Evolutionary conservation across 176 grass and related monocot species (phyloP).

Genomic region (Ensete glaucum): DNA sequence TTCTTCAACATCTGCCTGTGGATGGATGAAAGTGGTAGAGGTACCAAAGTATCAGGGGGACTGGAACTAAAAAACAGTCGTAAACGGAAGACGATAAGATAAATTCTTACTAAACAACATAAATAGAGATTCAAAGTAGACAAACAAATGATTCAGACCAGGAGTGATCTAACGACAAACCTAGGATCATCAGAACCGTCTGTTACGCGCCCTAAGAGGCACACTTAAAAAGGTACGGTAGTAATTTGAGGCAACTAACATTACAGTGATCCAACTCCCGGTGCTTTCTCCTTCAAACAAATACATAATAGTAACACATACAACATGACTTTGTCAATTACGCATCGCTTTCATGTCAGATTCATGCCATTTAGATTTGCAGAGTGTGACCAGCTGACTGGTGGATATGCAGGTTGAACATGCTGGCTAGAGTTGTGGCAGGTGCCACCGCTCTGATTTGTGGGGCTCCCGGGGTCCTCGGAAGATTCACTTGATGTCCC

Average conservation of each 20-base stretch:
- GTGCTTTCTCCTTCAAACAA: not conserved
- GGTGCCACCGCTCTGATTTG: constrained; percentile 42
- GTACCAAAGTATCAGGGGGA: no score
- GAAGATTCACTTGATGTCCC: constrained; percentile 65
- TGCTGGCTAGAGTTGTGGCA: constrained; percentile 53
- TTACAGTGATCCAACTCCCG: not conserved
- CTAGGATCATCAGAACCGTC: no score
- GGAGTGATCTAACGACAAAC: no score
- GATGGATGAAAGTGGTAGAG: no score
- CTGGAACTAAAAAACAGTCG: no score
- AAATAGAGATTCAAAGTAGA: no score
- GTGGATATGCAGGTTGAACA: constrained; percentile 48
- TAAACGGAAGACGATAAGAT: no score
- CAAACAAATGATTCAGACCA: no score
- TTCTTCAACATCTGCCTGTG: no score
- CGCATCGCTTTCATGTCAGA: constrained; percentile 89
- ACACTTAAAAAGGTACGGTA: no score
- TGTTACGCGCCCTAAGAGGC: no score
- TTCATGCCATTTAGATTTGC: constrained; percentile 65
- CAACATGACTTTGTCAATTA: constrained; percentile 27
- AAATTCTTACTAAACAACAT: no score
- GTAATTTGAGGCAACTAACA: not conserved
- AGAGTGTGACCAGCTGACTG: constrained; percentile 61
- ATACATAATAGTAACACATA: not conserved
- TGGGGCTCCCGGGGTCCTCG: constrained; percentile 60